Conservation (phyloP, 2,329 filamentous ascomycete genomes). For the Ophiostoma montium region DNA sequence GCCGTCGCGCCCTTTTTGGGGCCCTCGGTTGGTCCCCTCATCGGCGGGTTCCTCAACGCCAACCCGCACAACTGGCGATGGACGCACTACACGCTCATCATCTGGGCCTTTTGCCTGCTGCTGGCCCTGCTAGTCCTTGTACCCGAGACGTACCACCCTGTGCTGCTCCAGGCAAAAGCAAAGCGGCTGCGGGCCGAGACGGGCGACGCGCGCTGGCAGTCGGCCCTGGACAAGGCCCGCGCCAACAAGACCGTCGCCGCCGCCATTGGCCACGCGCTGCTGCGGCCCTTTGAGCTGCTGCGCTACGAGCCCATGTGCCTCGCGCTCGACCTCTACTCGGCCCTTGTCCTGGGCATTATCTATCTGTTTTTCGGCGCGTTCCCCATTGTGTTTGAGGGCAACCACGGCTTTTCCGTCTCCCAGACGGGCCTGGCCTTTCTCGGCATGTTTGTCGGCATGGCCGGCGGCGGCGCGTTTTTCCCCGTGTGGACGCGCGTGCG, state of each 20-base stretch:
- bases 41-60: constrained; percentile 68
- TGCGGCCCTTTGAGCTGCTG: constrained; percentile 67
- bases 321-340: constrained; percentile 67
- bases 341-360: constrained; percentile 72
- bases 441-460: constrained; percentile 55
- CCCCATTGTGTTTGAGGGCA: constrained; percentile 58
- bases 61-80: constrained; percentile 61
- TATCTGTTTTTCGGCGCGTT: constrained; percentile 91
- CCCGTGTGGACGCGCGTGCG: constrained; percentile 53
- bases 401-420: constrained; percentile 65
- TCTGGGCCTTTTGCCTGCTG: constrained; percentile 59
- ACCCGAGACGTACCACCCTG: constrained; percentile 76
- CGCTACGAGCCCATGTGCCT: constrained; percentile 75
- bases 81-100: constrained; percentile 74
- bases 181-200: constrained; percentile 55
- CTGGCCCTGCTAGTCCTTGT: constrained; percentile 55
- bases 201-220: constrained; percentile 61
- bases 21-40: constrained; percentile 41
- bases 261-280: constrained; percentile 44
- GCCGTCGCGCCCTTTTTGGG: constrained; percentile 51
- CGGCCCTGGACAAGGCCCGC: constrained; percentile 54
- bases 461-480: constrained; percentile 45
- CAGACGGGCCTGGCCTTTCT: constrained; percentile 70
- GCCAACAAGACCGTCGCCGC: constrained; percentile 44
- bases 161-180: constrained; percentile 62